Evolutionary conservation across 2,329 filamentous ascomycete species (phyloP).

Genomic region (Cladophialophora psammophila): DNA sequence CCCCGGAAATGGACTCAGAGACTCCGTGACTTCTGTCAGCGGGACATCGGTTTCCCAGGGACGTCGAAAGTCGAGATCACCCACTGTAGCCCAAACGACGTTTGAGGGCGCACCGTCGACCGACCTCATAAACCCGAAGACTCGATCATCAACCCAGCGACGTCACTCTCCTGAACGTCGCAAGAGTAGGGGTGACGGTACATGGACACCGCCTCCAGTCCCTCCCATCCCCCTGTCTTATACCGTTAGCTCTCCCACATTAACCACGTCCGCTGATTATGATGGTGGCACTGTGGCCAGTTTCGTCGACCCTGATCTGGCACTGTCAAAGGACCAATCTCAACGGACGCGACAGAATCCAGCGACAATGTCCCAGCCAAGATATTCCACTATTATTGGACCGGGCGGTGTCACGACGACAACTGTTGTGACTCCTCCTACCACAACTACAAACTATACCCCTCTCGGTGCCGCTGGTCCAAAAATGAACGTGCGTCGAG

Average conservation of each 20-base stretch:
- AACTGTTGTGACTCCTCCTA: slow-evolving; percentile 32
- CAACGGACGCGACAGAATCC: neutral
- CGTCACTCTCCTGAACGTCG: slow-evolving; percentile 24
- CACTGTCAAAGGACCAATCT: neutral
- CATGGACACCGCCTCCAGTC: slow-evolving; percentile 35
- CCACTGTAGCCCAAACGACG: slow-evolving; percentile 17
- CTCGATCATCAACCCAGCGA: slow-evolving; percentile 11
- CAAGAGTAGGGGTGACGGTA: slow-evolving; percentile 15
- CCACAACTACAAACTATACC: slow-evolving; percentile 42
- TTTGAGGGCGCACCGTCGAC: slow-evolving; percentile 15
- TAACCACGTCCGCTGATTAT: slow-evolving; percentile 22
- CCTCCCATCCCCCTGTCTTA: slow-evolving; percentile 36
- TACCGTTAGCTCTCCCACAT: slow-evolving; percentile 24
- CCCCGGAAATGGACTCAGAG: slow-evolving; percentile 40
- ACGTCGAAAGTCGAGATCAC: slow-evolving; percentile 29
- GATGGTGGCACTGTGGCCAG: slow-evolving; percentile 13
- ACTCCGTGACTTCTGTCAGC: slow-evolving; percentile 10
- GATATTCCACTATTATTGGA: slow-evolving; percentile 19
- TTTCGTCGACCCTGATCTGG: slow-evolving; percentile 3
- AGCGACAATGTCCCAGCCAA: slow-evolving; percentile 4
- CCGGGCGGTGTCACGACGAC: slow-evolving; percentile 31
- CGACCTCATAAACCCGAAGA: slow-evolving; percentile 25
- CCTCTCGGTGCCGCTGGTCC: slow-evolving; percentile 57
- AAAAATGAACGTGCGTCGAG: slow-evolving; percentile 50
- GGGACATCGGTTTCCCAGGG: slow-evolving; percentile 13